Evolutionary conservation across 2,329 filamentous ascomycete species (phyloP), one percentile per base, ranked within the genome.

Genomic region (Hypoxylon sp.): DNA sequence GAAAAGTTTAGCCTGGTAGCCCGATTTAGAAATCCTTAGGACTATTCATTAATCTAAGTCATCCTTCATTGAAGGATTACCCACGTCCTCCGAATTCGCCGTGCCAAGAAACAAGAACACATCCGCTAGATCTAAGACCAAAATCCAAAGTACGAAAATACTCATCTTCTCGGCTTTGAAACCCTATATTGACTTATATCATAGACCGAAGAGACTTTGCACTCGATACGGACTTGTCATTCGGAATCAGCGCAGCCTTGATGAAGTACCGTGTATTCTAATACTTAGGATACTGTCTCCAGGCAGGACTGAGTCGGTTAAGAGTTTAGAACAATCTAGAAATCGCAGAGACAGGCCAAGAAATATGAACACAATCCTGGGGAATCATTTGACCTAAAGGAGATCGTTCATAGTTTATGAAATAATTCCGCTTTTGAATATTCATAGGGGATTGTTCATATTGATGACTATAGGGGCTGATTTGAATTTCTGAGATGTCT

Each of bases 261-360:
- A n/a, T 29, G 17, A 47, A n/a, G n/a, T 51, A 56, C 59, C 35
- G 51, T 63, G 44, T 56, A n/a, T 33, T 47, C 39, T 55, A n/a
- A 26, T 44, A 33, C 33, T n/a, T 33, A 63, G 59, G 59, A 56
- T 63, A 56, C 51, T 37, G 59, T 63, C 51, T 50, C n/a, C 17
- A 50, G n/a, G 51, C 55, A 53, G 42, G 42, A 55, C 44, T 8
- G 42, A 31, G 2, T 31, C n/a, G 31, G 29, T 35, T n/a, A n/a
- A 31, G 31, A 29, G n/a, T n/a, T n/a, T n/a, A n/a, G n/a, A n/a
- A n/a, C n/a, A n/a, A n/a, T n/a, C n/a, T n/a, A n/a, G 29, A 42
- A 17, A 24, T 11, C 42, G 17, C 26, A 46, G 6, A 5, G 37
- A 33, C 37, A 46, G 39, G n/a, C 31, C 46, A 33, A 33, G 10